Percentiles rank a stretch among this genome's conserved stretches.
These are phyloP conservation scores for Solanum corneliomulleri DNA, from an alignment of 257 asterid species.

Conservation along the genomic window DNA sequence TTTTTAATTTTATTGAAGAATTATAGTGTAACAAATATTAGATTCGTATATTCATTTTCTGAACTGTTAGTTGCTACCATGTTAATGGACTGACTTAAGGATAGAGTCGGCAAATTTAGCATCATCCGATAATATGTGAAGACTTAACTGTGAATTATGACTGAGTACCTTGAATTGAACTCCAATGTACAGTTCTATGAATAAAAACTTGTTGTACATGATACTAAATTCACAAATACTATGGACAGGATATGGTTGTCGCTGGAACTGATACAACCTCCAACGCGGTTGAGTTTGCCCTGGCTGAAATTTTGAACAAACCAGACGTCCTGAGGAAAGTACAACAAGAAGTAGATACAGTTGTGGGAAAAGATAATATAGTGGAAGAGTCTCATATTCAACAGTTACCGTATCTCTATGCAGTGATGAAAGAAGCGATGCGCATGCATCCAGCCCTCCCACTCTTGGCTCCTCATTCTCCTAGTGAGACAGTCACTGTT, in stretches of 20 bases:
- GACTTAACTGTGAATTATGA: neutral
- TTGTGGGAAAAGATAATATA: conserved; percentile 23
- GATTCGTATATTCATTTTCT: neutral
- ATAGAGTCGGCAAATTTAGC: neutral
- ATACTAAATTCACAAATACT: neutral
- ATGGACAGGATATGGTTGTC: conserved; percentile 51
- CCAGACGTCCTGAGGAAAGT: neutral
- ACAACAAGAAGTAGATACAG: conserved; percentile 30
- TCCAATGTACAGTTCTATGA: neutral
- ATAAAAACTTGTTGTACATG: neutral
- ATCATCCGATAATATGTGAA: neutral
- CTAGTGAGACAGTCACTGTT: neutral
- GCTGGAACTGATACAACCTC: conserved; percentile 78
- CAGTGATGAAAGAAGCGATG: neutral
- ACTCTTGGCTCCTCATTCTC: neutral
- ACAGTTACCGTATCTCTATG: neutral
- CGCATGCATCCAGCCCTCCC: neutral
- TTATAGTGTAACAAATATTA: neutral
- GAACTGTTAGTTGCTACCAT: neutral
- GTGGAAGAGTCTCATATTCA: neutral
- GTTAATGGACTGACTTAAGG: neutral
- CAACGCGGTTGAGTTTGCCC: conserved; percentile 44
- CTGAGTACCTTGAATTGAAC: conserved; percentile 1
- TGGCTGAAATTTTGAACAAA: conserved; percentile 52
- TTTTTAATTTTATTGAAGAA: neutral